Base-by-base conservation (phyloP, 768 basidiomycete genomes). In the Leccinum fibrillosum region DNA sequence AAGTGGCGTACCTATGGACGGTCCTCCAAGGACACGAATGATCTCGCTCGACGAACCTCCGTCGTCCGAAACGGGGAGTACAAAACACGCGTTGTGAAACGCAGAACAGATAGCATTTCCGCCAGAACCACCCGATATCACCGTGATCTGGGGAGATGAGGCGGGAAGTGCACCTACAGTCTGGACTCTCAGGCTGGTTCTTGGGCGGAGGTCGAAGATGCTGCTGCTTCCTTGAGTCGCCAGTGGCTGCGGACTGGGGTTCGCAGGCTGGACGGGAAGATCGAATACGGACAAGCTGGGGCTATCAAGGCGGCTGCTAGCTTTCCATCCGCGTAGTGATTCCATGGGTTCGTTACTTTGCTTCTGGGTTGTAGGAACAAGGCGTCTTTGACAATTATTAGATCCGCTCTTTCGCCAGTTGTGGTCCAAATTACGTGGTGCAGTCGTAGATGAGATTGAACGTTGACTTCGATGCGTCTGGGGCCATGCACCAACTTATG, bases 41-140 rank as follows among this genome's bases (percentile, higher is more conserved):
- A 96, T 96, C 77, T 97, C 94, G 62, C 90, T 91, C 2, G 94
- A 96, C 3, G 92, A 94, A 47, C 95, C 95, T 1, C 95, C 95
- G 70, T 98, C 94, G 69, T 98, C 95, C 6, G 93, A 95, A 32
- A 98, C 92, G 5, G 95, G 95, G 34, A 98, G 78, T 25, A 94
- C 86, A 67, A 94, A 93, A 66, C 85, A 88, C 23, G 90, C 86
- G 59, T 78, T 66, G 3, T 80, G 81, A 68, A 98, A 97, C 3
- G 93, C 92, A 42, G 89, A 78, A 63, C 92, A 94, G 62, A 98
- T 89, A 21, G 90, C 82, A 69, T 98, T 98, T 51, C 93, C 92
- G 44, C 94, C 94, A 34, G 94, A 94, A n/a, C 94, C 94, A 0
- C 94, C 94, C 52, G 92, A 94, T 55, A 98, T 82, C 52, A 97